Base-by-base conservation (phyloP, 2,329 filamentous ascomycete species). In the Fusarium coicis region DNA sequence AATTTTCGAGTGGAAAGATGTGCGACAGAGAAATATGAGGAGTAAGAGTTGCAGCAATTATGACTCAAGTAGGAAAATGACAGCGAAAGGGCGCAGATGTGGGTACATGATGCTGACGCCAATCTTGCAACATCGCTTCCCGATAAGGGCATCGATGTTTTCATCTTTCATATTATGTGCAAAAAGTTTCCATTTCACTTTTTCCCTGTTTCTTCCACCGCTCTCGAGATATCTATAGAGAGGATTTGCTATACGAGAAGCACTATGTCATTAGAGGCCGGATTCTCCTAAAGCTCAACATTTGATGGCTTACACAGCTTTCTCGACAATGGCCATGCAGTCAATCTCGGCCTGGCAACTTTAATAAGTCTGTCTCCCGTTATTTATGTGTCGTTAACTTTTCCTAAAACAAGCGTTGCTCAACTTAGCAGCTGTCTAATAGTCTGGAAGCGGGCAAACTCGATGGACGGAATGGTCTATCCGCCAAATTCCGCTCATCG, bases 131-230 rank as follows among this genome's bases (percentile, higher is more conserved):
- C 34, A 15, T 53, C 34, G 10, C 18, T 39, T 53, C 14, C 21
- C 2, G 34, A 28, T 12, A 28, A 12, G 0, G 10, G 2, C 32
- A 23, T 5, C 4, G 12, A 7, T 16, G 16, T 4, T 52, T 16
- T 28, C 12, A 16, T 53, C 4, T 53, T 2, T 2, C 4, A 18
- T 2, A 4, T 16, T 19, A 16, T 21, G 5, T 4, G 10, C 12
- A 53, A 28, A 28, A 11, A 11, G 2, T 21, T 21, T 8, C 11
- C 1, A 8, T 37, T 0, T 5, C 7, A 16, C 1, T 0, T 6
- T 21, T 11, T 11, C 9, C 14, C 4, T 10, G 11, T 15, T 10
- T 36, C 5, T 26, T 19, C 5, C 11, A 8, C 15, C 12, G 1
- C 5, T 19, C 16, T 21, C 3, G 0, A 28, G 5, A 26, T 16